phyloP scores from a whole-genome alignment of 225 moss, liverwort and hornwort species.

The Polytrichum formosum region DNA sequence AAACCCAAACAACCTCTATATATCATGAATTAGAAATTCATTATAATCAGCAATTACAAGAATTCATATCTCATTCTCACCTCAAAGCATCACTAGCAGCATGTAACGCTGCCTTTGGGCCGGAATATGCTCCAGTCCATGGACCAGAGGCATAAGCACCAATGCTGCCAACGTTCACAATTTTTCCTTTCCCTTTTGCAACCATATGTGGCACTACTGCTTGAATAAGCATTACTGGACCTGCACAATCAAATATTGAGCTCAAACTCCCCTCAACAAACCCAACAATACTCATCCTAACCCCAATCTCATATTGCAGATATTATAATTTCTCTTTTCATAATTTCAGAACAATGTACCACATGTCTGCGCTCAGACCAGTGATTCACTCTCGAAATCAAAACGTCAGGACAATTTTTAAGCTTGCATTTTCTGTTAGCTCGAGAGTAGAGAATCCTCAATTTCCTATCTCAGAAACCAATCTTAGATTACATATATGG shows the following conservation, averaged over 20 bases:
- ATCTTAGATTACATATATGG: too few species aligned
- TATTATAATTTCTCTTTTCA: too few species aligned
- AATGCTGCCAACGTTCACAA: conserved; percentile 64
- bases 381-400: too few species aligned
- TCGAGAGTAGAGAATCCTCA: too few species aligned
- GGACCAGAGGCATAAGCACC: conserved; percentile 31
- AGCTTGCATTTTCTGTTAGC: too few species aligned
- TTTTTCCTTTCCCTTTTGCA: conserved; percentile 50
- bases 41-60: neutral
- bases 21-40: neutral
- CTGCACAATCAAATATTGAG: conserved; percentile 25
- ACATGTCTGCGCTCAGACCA: too few species aligned
- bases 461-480: too few species aligned
- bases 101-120: conserved; percentile 59
- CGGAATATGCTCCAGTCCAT: conserved; percentile 41
- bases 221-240: conserved; percentile 63
- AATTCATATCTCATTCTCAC: conserved; percentile 2
- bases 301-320: too few species aligned
- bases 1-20: neutral
- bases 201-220: conserved; percentile 76
- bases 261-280: neutral
- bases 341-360: too few species aligned
- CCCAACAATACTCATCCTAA: too few species aligned
- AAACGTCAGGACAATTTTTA: too few species aligned
- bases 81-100: conserved; percentile 48